These are phyloP conservation scores for Leccinum sublutescens DNA, from an alignment of 768 basidiomycete species.

Conservation along the genomic window DNA sequence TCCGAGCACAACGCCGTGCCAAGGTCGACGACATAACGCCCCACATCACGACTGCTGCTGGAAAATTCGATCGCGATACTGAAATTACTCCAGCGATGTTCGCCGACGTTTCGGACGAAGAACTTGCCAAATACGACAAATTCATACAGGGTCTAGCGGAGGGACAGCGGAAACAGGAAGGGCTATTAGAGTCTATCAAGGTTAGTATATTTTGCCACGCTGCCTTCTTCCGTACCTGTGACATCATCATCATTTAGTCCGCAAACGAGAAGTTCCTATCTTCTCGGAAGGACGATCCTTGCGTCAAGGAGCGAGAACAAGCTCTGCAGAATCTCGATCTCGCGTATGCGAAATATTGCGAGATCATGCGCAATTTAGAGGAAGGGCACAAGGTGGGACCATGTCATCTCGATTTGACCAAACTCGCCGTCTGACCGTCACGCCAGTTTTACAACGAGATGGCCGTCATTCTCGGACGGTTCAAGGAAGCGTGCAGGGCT, in stretches of 20 bases:
- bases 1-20: slow-evolving; percentile 59
- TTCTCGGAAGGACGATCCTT: slow-evolving; percentile 74
- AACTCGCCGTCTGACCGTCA: neutral
- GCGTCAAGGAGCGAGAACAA: slow-evolving; percentile 75
- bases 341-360: slow-evolving; percentile 84
- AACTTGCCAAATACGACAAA: slow-evolving; percentile 78
- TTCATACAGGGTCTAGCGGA: slow-evolving; percentile 60
- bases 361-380: slow-evolving; percentile 79
- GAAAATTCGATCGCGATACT: slow-evolving; percentile 60
- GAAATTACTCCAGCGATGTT: slow-evolving; percentile 86
- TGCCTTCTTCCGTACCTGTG: neutral
- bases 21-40: slow-evolving; percentile 72
- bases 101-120: slow-evolving; percentile 76
- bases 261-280: slow-evolving; percentile 72
- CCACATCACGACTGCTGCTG: slow-evolving; percentile 63
- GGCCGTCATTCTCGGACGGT: slow-evolving; percentile 63
- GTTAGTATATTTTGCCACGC: slow-evolving; percentile 38
- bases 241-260: slow-evolving; percentile 37
- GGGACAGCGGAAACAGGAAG: slow-evolving; percentile 59
- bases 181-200: slow-evolving; percentile 65
- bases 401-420: neutral
- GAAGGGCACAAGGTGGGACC: slow-evolving; percentile 77
- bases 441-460: slow-evolving; percentile 88
- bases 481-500: slow-evolving; percentile 70
- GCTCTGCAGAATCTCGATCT: slow-evolving; percentile 80